Conservation (phyloP, 2,329 filamentous ascomycete genomes). For the Beauveria bassiana region DNA sequence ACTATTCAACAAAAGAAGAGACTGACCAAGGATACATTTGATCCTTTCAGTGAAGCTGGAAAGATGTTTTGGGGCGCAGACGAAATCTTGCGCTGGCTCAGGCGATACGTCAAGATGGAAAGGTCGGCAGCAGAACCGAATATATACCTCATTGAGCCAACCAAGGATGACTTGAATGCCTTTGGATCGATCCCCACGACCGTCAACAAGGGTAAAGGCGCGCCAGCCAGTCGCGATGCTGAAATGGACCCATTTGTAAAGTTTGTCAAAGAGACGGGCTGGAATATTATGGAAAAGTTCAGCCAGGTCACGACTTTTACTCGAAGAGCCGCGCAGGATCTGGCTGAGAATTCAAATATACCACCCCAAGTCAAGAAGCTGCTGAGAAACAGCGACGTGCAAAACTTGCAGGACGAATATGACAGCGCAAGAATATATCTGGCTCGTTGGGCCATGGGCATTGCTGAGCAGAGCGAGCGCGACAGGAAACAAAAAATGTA, state of each 20-base stretch:
- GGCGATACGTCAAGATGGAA: conserved; percentile 74
- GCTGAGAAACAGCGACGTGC: conserved; percentile 86
- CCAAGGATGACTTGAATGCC: conserved; percentile 70
- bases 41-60: conserved; percentile 78
- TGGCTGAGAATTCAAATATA: conserved; percentile 83
- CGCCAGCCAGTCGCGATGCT: conserved; percentile 47
- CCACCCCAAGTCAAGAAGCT: conserved; percentile 81
- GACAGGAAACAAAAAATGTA: conserved; percentile 82
- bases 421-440: conserved; percentile 93
- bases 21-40: conserved; percentile 73
- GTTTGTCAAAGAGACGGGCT: conserved; percentile 87
- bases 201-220: conserved; percentile 25
- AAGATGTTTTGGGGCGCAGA: conserved; percentile 97
- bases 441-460: conserved; percentile 96
- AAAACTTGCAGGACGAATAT: conserved; percentile 93
- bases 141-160: conserved; percentile 85
- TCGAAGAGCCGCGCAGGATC: conserved; percentile 79
- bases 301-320: conserved; percentile 97
- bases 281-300: conserved; percentile 94
- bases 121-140: conserved; percentile 80
- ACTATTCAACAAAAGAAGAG: conserved; percentile 93
- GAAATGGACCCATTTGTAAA: conserved; percentile 91
- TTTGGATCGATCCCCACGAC: conserved; percentile 61
- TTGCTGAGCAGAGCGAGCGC: conserved; percentile 90
- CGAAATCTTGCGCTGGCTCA: conserved; percentile 86